phyloP scores from a whole-genome alignment of 345 rosid genomes.

The Corchorus olitorius region DNA sequence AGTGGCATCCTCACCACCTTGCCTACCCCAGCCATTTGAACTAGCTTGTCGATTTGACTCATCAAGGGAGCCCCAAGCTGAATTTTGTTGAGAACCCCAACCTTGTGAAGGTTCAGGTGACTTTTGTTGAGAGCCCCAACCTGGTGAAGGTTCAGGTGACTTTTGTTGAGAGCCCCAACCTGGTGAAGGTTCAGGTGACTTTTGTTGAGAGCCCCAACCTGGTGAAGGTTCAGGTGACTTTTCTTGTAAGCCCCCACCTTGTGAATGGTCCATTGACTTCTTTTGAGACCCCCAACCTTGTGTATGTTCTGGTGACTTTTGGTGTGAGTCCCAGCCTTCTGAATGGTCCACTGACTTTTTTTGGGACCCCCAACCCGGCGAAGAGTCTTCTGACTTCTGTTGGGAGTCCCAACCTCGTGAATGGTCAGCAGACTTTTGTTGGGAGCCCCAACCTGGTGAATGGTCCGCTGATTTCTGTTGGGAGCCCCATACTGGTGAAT shows the following conservation, averaged over 20 bases:
- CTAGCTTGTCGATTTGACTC: constrained; percentile 35
- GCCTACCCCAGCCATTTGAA: constrained; percentile 40
- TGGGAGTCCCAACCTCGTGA: too few species aligned
- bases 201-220: too few species aligned
- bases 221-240: too few species aligned
- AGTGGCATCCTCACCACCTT: constrained; percentile 28
- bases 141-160: background rate
- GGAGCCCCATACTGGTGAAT: background rate
- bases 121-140: constrained; percentile 8
- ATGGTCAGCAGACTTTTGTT: background rate
- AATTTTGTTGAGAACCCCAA: constrained; percentile 29
- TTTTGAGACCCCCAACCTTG: constrained; percentile 14
- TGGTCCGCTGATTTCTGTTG: background rate
- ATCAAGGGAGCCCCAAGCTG: constrained; percentile 43
- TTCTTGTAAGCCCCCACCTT: background rate
- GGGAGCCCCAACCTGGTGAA: background rate
- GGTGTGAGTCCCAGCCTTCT: background rate
- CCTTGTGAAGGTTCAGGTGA: background rate
- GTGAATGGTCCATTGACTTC: background rate
- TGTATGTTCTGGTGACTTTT: background rate
- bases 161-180: background rate
- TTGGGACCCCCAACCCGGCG: background rate
- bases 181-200: background rate
- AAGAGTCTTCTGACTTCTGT: background rate
- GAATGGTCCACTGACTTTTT: too few species aligned